Evolutionary conservation across 225 moss, liverwort and hornwort species (phyloP), one percentile per base, ranked within the genome.

Genomic region (Sphagnum contortum): DNA sequence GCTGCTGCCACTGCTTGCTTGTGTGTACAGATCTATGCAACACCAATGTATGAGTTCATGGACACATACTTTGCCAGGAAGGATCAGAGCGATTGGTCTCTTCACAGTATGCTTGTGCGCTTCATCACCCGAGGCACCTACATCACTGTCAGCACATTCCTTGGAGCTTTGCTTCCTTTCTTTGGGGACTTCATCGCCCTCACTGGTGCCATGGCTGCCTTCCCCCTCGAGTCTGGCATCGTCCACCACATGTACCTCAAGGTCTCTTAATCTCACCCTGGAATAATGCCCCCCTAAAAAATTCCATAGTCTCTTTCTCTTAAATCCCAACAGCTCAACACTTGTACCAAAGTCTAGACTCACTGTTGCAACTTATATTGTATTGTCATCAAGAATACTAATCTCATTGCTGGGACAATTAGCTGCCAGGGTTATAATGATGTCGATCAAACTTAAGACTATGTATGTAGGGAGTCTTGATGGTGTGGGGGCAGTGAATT

Each of bases 231-330:
- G 4, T 68, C 65, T 0, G 80, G 68, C 29, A 64, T 83, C 45
- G 66, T 72, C 44, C 80, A 83, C 60, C 83, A 83, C 51, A 83
- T 83, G 77, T 83, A 77, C 55, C 57, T 80, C 44, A 83, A 80
- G 80, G 83, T 83, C 29, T 29, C 29, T 29, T 29, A 29, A 29
- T 29, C 29, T 29, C 29, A 29, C 29, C 29, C 29, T 29, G 29
- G 29, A 29, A 29, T 29, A 29, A 0, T 29, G 29, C 29, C 29
- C 29, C 29, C 29, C 29, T 29, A 29, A 29, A 29, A 29, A 29
- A 29, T 29, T 29, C 29, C 29, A 29, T 29, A 29, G 29, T 29
- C 29, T 29, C 29, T 29, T 29, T 29, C 29, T 29, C 29, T 29
- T 29, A 29, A 29, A 29, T 29, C 29, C 29, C 29, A 29, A 29